Evolutionary conservation across 805 yeast species (phyloP).

Genomic region (Allodekkera sacchari): DNA sequence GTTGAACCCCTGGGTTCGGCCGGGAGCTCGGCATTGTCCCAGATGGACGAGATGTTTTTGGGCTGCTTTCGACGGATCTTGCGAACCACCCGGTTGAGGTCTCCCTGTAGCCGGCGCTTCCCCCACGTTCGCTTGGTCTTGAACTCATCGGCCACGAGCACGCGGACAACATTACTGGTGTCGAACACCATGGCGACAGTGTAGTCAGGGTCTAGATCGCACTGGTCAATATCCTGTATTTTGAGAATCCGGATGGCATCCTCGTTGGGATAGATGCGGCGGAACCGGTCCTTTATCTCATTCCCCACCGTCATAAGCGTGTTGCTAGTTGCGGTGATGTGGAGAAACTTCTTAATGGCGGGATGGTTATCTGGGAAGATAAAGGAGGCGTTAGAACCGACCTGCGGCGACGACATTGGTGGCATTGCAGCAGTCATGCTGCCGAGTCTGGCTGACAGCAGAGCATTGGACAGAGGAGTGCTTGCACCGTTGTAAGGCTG

Average conservation of each 20-base stretch:
- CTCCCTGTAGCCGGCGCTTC: conserved; percentile 17
- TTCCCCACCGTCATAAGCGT: conserved; percentile 40
- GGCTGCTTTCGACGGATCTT: conserved; percentile 24
- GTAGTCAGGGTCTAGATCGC: conserved; percentile 79
- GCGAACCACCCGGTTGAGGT: conserved; percentile 21
- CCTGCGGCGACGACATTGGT: conserved; percentile 4
- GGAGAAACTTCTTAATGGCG: conserved; percentile 44
- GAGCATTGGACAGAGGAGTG: conserved; percentile 16
- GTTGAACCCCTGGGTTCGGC: no score
- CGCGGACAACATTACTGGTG: conserved; percentile 37
- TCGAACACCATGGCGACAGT: conserved; percentile 56
- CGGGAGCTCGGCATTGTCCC: conserved; percentile 9
- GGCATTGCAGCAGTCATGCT: conserved; percentile 2
- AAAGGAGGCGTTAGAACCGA: conserved; percentile 10
- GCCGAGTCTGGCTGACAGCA: background rate
- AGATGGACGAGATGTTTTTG: conserved; percentile 13
- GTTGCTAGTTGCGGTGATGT: conserved; percentile 44
- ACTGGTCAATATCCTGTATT: conserved; percentile 57
- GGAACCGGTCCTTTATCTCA: conserved; percentile 48
- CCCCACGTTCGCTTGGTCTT: conserved; percentile 5
- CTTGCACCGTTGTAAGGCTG: conserved; percentile 16
- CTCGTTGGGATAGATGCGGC: conserved; percentile 57
- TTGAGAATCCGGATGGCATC: conserved; percentile 46
- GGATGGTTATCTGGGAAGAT: conserved; percentile 1
- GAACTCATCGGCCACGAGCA: conserved; percentile 34